These are phyloP conservation scores for Microdochium bolleyi DNA, from an alignment of 2,329 filamentous ascomycete species.

Conservation along the genomic window DNA sequence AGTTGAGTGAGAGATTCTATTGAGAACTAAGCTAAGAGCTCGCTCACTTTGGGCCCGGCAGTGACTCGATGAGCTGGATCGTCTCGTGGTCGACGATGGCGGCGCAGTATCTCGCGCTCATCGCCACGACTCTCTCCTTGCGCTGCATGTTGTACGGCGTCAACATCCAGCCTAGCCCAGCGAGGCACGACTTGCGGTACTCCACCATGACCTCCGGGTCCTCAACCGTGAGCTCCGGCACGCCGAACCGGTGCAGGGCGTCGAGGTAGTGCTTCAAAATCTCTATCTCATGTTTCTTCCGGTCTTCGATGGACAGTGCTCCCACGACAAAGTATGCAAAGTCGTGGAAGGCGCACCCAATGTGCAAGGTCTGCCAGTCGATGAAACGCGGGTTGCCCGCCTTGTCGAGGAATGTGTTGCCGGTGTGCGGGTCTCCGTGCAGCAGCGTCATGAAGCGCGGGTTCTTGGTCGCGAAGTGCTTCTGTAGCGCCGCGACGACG, in stretches of 20 bases:
- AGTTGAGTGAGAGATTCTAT: no score
- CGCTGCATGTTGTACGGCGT: conserved; percentile 25
- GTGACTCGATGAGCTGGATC: conserved; percentile 20
- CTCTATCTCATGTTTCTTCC: conserved; percentile 21
- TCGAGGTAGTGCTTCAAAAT: conserved; percentile 24
- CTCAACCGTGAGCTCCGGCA: conserved; percentile 14
- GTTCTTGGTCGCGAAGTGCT: conserved; percentile 19
- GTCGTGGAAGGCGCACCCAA: conserved; percentile 27
- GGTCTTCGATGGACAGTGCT: conserved; percentile 21
- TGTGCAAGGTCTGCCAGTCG: conserved; percentile 26
- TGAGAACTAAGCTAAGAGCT: no score
- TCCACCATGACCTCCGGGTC: conserved; percentile 18
- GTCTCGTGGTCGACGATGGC: conserved; percentile 24
- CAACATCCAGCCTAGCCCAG: conserved; percentile 24
- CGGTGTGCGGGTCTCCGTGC: conserved; percentile 25
- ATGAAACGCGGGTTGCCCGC: conserved; percentile 20
- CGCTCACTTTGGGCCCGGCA: conserved; percentile 4
- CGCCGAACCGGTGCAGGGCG: conserved; percentile 13
- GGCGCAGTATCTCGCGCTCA: conserved; percentile 20
- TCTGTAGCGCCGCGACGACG: conserved; percentile 18
- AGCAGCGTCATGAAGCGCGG: conserved; percentile 22
- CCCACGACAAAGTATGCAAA: conserved; percentile 24
- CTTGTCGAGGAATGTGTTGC: conserved; percentile 22
- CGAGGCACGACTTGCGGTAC: conserved; percentile 21
- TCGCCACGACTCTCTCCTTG: conserved; percentile 20